phyloP scores from a whole-genome alignment of 805 yeast genomes.

The Priceomyces medius region DNA sequence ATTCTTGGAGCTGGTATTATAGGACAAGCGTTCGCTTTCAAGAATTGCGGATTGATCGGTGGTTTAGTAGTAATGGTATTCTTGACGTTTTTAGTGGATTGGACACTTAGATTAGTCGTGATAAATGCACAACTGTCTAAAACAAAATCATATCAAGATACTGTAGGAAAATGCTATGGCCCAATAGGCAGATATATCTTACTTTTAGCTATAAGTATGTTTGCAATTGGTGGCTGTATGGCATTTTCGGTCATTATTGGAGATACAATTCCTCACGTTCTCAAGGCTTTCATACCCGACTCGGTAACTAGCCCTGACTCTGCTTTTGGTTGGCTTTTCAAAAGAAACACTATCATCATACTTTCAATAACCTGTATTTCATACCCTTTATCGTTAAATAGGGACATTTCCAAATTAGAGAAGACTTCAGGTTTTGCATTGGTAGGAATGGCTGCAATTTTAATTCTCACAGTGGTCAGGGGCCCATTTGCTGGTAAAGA shows the following conservation, averaged over 20 bases:
- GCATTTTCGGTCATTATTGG: constrained; percentile 95
- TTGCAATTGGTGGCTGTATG: constrained; percentile 92
- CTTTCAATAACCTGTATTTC: constrained; percentile 71
- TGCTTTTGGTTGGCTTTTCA: constrained; percentile 51
- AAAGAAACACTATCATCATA: constrained; percentile 69
- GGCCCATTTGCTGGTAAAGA: constrained; percentile 62
- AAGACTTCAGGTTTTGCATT: constrained; percentile 85
- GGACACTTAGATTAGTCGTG: constrained; percentile 81
- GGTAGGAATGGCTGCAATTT: constrained; percentile 78
- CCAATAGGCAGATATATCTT: constrained; percentile 63
- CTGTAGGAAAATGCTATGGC: constrained; percentile 80
- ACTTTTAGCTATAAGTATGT: constrained; percentile 74
- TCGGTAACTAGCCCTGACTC: constrained; percentile 30
- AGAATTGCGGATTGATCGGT: constrained; percentile 74
- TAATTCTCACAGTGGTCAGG: constrained; percentile 65
- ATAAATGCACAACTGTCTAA: constrained; percentile 78
- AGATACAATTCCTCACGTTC: constrained; percentile 89
- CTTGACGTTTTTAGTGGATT: constrained; percentile 74
- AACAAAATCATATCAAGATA: constrained; percentile 77
- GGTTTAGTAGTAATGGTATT: constrained; percentile 61
- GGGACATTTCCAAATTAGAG: constrained; percentile 82
- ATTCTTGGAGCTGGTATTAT: constrained; percentile 95
- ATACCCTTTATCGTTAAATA: constrained; percentile 75
- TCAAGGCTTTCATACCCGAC: constrained; percentile 60
- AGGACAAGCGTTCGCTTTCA: constrained; percentile 88